These are phyloP conservation scores for Ganoderma sinense DNA, from an alignment of 1,284 basidiomycete species.

Conservation along the genomic window DNA sequence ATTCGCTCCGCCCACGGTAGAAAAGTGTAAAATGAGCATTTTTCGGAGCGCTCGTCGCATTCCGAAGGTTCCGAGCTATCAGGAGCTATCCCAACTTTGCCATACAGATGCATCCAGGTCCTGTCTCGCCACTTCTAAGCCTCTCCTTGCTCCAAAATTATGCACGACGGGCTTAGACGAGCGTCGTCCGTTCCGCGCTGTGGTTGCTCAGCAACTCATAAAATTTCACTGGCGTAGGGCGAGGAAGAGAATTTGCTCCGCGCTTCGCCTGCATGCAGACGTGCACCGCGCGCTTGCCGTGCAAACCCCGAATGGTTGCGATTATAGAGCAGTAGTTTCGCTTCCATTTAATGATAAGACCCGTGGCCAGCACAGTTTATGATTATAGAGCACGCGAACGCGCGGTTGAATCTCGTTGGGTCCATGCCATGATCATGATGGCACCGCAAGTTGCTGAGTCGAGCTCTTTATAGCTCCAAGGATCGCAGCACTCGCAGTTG, in stretches of 20 bases:
- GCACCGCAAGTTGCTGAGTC: too few relatives aligned
- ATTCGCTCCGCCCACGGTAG: background rate
- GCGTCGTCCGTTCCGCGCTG: background rate
- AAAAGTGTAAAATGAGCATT: background rate
- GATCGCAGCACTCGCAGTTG: too few relatives aligned
- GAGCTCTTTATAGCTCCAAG: too few relatives aligned
- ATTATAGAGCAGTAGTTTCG: background rate
- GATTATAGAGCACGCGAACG: background rate
- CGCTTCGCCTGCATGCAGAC: background rate
- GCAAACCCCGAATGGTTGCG: background rate
- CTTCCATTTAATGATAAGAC: background rate
- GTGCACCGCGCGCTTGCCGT: background rate
- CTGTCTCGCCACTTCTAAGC: background rate
- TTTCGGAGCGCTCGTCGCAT: background rate
- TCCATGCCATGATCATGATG: too few relatives aligned
- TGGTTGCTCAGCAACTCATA: background rate
- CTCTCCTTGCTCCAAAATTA: background rate
- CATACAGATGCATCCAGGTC: background rate
- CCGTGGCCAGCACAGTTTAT: background rate
- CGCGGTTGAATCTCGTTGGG: too few relatives aligned
- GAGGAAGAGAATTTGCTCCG: background rate
- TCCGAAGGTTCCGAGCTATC: background rate
- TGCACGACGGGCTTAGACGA: background rate
- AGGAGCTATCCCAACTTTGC: too few relatives aligned
- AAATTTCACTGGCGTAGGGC: background rate